Conservation (phyloP, 495 filamentous ascomycete genomes). For the Xylona heveae region DNA sequence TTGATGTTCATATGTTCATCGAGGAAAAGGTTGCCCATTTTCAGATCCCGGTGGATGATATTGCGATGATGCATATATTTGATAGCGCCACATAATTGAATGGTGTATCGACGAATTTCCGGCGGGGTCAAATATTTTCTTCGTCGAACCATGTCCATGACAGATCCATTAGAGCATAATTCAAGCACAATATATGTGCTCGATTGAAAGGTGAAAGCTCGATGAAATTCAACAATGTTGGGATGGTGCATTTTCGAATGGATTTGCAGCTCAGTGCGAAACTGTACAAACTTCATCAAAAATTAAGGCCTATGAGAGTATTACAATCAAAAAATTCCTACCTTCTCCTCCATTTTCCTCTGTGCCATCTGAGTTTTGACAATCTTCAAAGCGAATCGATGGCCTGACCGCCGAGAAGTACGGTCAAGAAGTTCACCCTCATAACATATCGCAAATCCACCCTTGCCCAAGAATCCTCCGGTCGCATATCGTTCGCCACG, state of each 20-base stretch:
- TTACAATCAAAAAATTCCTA: constrained; percentile 14
- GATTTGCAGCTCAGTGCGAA: constrained; percentile 92
- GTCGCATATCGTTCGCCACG: constrained; percentile 62
- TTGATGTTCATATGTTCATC: constrained; percentile 95
- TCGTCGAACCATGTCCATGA: constrained; percentile 94
- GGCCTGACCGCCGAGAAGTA: constrained; percentile 16
- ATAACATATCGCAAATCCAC: constrained; percentile 88
- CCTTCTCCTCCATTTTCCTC: constrained; percentile 79
- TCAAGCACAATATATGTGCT: constrained; percentile 91
- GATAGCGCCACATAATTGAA: constrained; percentile 87
- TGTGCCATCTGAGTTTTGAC: constrained; percentile 72
- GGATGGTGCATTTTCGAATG: constrained; percentile 92
- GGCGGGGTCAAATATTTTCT: constrained; percentile 71
- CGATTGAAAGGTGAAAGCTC: constrained; percentile 73
- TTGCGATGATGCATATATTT: constrained; percentile 92
- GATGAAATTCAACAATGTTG: constrained; percentile 84
- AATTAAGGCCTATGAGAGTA: background rate
- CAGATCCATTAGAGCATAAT: constrained; percentile 84
- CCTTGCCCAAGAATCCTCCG: constrained; percentile 72
- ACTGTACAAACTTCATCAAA: constrained; percentile 35
- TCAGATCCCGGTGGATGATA: constrained; percentile 90
- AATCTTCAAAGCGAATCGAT: constrained; percentile 70
- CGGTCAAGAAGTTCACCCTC: constrained; percentile 45
- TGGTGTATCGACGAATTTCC: constrained; percentile 74
- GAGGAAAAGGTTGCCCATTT: constrained; percentile 95